phyloP scores from a whole-genome alignment of 768 basidiomycete species.

The Mycena metata region DNA sequence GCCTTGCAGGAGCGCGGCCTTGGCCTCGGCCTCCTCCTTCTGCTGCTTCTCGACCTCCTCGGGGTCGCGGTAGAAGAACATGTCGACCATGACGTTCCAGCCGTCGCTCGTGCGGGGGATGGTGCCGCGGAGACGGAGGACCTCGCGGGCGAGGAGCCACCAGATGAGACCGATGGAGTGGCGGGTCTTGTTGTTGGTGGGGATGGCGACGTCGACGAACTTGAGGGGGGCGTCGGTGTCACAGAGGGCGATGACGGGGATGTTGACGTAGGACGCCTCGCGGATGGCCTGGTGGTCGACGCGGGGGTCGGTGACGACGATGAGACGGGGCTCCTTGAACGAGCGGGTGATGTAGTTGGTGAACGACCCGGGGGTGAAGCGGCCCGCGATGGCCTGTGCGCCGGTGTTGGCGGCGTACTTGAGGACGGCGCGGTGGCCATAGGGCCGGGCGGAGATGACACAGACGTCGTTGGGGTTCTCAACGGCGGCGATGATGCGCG shows the following conservation, averaged over 20 bases:
- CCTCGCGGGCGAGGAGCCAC: constrained; percentile 98
- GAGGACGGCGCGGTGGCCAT: constrained; percentile 99
- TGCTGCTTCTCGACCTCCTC: constrained; percentile 99
- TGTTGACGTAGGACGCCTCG: constrained; percentile 99
- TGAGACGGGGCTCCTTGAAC: constrained; percentile 99
- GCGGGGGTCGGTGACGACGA: constrained; percentile 98
- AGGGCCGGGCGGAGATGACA: constrained; percentile 98
- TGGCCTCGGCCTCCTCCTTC: constrained; percentile 92
- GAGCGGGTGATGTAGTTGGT: constrained; percentile 99
- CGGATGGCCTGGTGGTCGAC: constrained; percentile 99
- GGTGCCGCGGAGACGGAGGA: constrained; percentile 94
- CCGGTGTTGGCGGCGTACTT: constrained; percentile 99
- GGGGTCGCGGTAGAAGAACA: constrained; percentile 99
- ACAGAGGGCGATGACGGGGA: constrained; percentile 98
- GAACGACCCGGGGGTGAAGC: constrained; percentile 99
- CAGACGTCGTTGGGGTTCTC: constrained; percentile 99
- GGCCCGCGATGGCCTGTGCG: constrained; percentile 98
- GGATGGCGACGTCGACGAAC: constrained; percentile 98
- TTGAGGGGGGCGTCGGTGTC: constrained; percentile 98
- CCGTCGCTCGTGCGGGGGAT: constrained; percentile 92
- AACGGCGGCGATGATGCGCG: constrained; percentile 96
- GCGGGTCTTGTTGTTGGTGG: constrained; percentile 99
- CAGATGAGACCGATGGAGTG: constrained; percentile 97
- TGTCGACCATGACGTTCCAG: constrained; percentile 99
- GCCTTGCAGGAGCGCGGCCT: constrained; percentile 73